phyloP scores from a whole-genome alignment of 2,329 filamentous ascomycete genomes.

The Drechslerella coelobrocha region DNA sequence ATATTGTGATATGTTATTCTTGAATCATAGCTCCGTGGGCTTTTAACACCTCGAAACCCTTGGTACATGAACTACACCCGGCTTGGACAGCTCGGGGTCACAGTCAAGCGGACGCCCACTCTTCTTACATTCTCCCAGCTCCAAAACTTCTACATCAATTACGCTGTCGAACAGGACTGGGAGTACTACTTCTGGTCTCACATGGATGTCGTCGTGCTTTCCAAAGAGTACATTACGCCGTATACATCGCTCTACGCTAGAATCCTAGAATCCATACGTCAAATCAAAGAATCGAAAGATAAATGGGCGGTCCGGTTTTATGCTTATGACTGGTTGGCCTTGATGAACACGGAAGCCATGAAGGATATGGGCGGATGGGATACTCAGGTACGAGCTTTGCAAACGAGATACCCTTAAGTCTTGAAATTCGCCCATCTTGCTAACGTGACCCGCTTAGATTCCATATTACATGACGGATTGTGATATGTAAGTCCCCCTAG shows the following conservation, averaged over 20 bases:
- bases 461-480: conserved; percentile 68
- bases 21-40: conserved; percentile 55
- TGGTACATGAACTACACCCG: conserved; percentile 66
- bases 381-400: conserved; percentile 60
- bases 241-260: conserved; percentile 24
- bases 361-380: conserved; percentile 66
- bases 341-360: conserved; percentile 65
- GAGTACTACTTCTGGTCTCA: conserved; percentile 66
- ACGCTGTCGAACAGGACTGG: conserved; percentile 61
- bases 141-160: conserved; percentile 65
- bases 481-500: conserved; percentile 63
- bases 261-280: conserved; percentile 55
- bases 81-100: conserved; percentile 62
- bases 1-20: background rate
- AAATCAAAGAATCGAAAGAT: conserved; percentile 56
- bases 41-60: conserved; percentile 65
- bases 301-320: conserved; percentile 66
- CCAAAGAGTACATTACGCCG: conserved; percentile 52
- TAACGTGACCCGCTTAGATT: conserved; percentile 14
- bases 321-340: conserved; percentile 66
- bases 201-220: conserved; percentile 64
- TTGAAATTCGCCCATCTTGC: background rate
- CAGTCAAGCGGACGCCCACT: conserved; percentile 63
- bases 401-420: background rate
- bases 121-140: conserved; percentile 66